These are phyloP conservation scores for Backusella mclennaniae DNA, from an alignment of 192 early-diverging fungal species.

Conservation along the genomic window DNA sequence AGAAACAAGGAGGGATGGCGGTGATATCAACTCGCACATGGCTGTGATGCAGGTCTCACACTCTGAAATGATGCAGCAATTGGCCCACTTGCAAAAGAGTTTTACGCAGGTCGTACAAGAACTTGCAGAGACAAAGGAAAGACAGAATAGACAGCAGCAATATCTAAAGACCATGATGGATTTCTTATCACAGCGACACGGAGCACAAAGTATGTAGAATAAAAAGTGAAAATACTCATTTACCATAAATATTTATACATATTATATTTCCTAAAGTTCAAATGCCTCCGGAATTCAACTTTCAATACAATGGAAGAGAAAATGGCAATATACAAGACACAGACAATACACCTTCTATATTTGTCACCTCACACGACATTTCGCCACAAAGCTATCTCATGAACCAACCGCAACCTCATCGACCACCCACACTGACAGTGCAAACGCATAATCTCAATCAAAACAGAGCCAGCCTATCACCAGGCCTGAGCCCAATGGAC, in stretches of 20 bases:
- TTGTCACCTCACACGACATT: conserved; percentile 55
- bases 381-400: conserved; percentile 21
- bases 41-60: conserved; percentile 78
- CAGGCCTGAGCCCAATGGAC: not conserved
- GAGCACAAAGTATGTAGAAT: conserved; percentile 19
- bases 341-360: conserved; percentile 40
- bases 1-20: conserved; percentile 73
- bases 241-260: not conserved
- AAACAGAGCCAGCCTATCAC: not conserved
- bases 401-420: conserved; percentile 19
- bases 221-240: too few species aligned
- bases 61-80: conserved; percentile 67
- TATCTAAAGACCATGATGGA: conserved; percentile 67
- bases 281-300: conserved; percentile 26
- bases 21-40: conserved; percentile 74
- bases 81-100: conserved; percentile 70
- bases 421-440: conserved; percentile 28
- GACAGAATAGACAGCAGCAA: conserved; percentile 64
- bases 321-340: not conserved
- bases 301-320: conserved; percentile 21
- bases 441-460: conserved; percentile 37
- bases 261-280: conserved; percentile 8
- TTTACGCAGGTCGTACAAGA: conserved; percentile 70
- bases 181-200: conserved; percentile 44
- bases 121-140: conserved; percentile 65